Conservation (phyloP, 2,329 filamentous ascomycete genomes). For the Cercospora janseana region DNA sequence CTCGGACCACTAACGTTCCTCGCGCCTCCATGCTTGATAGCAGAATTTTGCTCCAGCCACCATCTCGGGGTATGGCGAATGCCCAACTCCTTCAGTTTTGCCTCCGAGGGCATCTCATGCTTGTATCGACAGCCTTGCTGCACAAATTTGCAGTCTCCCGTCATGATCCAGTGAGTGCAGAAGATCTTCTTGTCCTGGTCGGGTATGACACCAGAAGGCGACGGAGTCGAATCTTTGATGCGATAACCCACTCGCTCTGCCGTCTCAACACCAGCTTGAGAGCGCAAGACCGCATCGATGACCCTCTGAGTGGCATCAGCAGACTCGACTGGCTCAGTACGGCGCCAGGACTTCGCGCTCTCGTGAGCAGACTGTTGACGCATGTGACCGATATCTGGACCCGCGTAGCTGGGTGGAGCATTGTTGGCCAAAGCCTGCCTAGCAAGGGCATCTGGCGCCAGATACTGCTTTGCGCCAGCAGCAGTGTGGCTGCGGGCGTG, state of each 20-base stretch:
- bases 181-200: slow-evolving; percentile 64
- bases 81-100: slow-evolving; percentile 67
- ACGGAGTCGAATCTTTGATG: slow-evolving; percentile 21
- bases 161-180: slow-evolving; percentile 87
- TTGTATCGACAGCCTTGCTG: slow-evolving; percentile 87
- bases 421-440: slow-evolving; percentile 25
- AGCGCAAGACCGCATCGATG: slow-evolving; percentile 35
- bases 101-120: slow-evolving; percentile 81
- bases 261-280: slow-evolving; percentile 30
- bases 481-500: slow-evolving; percentile 24
- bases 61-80: slow-evolving; percentile 58
- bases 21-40: slow-evolving; percentile 30
- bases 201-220: slow-evolving; percentile 42
- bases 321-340: slow-evolving; percentile 17
- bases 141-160: slow-evolving; percentile 78
- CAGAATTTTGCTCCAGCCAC: slow-evolving; percentile 52
- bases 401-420: background rate
- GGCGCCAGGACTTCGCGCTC: slow-evolving; percentile 29
- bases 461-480: slow-evolving; percentile 20
- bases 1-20: slow-evolving; percentile 20
- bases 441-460: slow-evolving; percentile 27
- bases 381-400: slow-evolving; percentile 6
- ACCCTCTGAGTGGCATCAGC: slow-evolving; percentile 28
- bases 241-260: slow-evolving; percentile 34
- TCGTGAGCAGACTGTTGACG: slow-evolving; percentile 28